A percentile compares a stretch with the other conserved stretches of the same genome.
phyloP scores from a whole-genome alignment of 2,329 filamentous ascomycete genomes.

The Fusarium sp. region DNA sequence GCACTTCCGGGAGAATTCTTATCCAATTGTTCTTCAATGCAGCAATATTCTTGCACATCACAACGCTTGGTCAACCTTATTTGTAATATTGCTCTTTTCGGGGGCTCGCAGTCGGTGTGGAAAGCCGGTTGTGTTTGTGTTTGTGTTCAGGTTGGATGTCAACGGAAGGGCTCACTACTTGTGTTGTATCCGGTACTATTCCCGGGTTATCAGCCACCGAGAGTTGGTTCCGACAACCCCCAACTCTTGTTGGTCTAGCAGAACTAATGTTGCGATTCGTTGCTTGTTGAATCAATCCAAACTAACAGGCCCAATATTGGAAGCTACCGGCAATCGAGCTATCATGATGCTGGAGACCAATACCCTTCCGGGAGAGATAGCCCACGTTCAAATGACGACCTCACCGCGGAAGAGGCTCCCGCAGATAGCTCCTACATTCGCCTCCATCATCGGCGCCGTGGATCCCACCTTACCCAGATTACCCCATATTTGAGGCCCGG shows the following conservation, averaged over 20 bases:
- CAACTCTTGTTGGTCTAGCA: constrained; percentile 25
- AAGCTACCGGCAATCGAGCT: constrained; percentile 28
- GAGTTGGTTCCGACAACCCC: constrained; percentile 12
- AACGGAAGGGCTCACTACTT: constrained; percentile 7
- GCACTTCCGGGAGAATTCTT: constrained; percentile 39
- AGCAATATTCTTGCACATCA: constrained; percentile 30
- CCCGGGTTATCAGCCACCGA: constrained; percentile 26
- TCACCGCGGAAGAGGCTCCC: constrained; percentile 14
- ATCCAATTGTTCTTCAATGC: constrained; percentile 23
- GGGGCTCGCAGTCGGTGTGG: constrained; percentile 33
- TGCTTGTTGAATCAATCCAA: constrained; percentile 15
- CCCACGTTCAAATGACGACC: constrained; percentile 26
- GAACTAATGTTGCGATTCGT: constrained; percentile 25
- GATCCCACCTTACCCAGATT: constrained; percentile 30
- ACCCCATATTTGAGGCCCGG: constrained; percentile 43
- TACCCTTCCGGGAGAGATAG: constrained; percentile 20
- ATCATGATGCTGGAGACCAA: constrained; percentile 6
- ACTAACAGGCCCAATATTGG: constrained; percentile 24
- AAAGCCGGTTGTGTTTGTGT: constrained; percentile 17
- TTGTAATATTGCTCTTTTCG: constrained; percentile 34
- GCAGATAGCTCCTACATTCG: constrained; percentile 24
- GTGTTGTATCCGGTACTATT: constrained; percentile 23
- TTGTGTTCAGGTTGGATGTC: constrained; percentile 18
- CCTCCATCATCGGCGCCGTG: constrained; percentile 29
- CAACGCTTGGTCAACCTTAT: constrained; percentile 18